Evolutionary conservation across 192 early-diverging fungal genomes (phyloP), one percentile per base, ranked within the genome.

Genomic region (Coemansia sp.): DNA sequence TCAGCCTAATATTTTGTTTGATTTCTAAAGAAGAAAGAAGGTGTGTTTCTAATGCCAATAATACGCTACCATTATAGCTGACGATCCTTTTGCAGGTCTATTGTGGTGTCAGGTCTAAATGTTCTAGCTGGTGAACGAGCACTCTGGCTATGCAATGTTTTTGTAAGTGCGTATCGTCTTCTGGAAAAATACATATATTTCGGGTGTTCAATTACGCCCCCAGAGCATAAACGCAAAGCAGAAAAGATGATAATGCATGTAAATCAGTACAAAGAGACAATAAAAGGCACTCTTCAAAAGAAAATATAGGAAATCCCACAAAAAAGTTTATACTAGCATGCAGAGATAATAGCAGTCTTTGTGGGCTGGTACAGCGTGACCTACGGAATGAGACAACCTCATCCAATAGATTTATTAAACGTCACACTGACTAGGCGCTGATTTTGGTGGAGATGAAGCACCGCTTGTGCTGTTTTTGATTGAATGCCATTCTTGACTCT

Each of bases 331-430:
- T 54, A 22, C 13, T 54, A 25, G 51, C 20, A 54, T 22, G 25
- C 20, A 4, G 19, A 9, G 3, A 9, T 45, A 14, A 45, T 45
- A 32, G 4, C 44, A 45, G 44, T 22, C 20, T 54, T 54, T 54
- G 51, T 54, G 51, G 51, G 51, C 51, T 54, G 20, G 51, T 14
- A 22, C 51, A 54, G 25, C 51, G 51, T 54, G 51, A 54, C 51
- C 51, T 25, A 7, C 51, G 20, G 51, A 11, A 12, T 25, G 25
- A 25, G 9, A 22, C 51, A 54, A 11, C 25, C 5, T 8, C 10
- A 9, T 25, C 51, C 51, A 54, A 54, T 54, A 22, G 51, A 54
- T 54, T 20, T 54, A 8, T 25, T 54, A 19, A 8, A 54, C 51
- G 51, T 54, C 51, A 54, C 22, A 54, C 5, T 45, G 10, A 45